Base-by-base conservation (phyloP, 164 flowering plant genomes). In the Warburgia ugandensis region DNA sequence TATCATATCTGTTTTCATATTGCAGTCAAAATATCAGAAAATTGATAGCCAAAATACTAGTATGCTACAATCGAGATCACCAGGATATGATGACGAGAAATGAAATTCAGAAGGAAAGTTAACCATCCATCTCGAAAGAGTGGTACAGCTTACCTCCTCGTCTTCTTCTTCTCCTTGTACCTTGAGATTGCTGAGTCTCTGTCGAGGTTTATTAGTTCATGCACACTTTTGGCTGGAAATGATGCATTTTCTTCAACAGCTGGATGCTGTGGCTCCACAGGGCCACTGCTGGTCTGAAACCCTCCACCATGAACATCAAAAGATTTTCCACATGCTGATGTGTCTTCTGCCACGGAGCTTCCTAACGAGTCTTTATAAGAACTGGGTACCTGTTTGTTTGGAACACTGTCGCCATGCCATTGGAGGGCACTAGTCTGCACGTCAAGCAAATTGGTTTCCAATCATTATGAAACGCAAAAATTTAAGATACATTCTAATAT, bases 101-200 rank as follows among this genome's bases (percentile, higher is more conserved):
- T n/a, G n/a, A n/a, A n/a, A n/a, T n/a, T n/a, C n/a, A 16, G 21
- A 39, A 39, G 0, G 21, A 39, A 16, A 16, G 0, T 39, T 39
- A 1, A 37, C 13, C 7, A 37, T 7, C 11, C 22, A 12, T 5
- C 3, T 41, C 2, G 19, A 19, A 6, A 45, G 17, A 17, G 25
- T 45, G 3, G 6, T n/a, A n/a, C n/a, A n/a, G n/a, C n/a, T n/a
- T 76, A 83, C 86, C 92, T 83, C 52, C 92, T 75, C 25, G 78
- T 68, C 67, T 75, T 87, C 78, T 60, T 87, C 73, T 87, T 87
- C 67, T 81, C 89, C 72, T 87, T 87, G 74, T 87, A 87, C 25
- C 96, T 63, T 36, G 82, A 73, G 52, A 87, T 45, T 13, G 83
- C 81, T n/a, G 84, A 61, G 52, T 80, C 92, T 55, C 96, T 68